Evolutionary conservation across 371 early-diverging fungal species (phyloP).

Genomic region (Neoconidiobolus thromboides): DNA sequence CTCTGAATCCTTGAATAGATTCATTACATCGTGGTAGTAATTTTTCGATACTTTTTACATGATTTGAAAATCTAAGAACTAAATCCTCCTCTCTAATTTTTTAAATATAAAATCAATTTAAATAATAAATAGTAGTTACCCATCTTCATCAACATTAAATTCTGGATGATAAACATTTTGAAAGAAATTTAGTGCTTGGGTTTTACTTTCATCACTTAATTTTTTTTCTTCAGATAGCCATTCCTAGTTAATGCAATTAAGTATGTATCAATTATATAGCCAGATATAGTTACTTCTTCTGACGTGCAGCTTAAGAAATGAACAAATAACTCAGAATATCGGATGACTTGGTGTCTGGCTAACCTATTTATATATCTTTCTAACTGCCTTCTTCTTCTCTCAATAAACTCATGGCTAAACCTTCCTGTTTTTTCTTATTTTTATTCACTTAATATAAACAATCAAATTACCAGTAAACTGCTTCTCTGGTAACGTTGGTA

Average conservation of each 20-base stretch:
- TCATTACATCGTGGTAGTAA: slow-evolving; percentile 17
- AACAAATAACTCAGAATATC: slow-evolving; percentile 20
- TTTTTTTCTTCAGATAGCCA: slow-evolving; percentile 17
- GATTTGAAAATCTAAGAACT: slow-evolving; percentile 17
- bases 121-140: slow-evolving; percentile 8
- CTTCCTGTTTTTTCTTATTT: slow-evolving; percentile 11
- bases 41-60: slow-evolving; percentile 16
- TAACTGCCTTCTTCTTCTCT: slow-evolving; percentile 17
- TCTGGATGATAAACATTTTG: slow-evolving; percentile 25
- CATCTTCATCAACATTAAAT: slow-evolving; percentile 22
- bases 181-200: slow-evolving; percentile 14
- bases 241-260: slow-evolving; percentile 6
- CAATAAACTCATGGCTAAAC: slow-evolving; percentile 22
- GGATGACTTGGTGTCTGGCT: slow-evolving; percentile 19
- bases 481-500: slow-evolving; percentile 20
- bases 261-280: neutral
- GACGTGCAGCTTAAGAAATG: slow-evolving; percentile 20
- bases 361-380: slow-evolving; percentile 20
- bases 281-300: slow-evolving; percentile 10
- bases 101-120: neutral
- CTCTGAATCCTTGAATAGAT: slow-evolving; percentile 14
- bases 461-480: slow-evolving; percentile 15
- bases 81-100: slow-evolving; percentile 16
- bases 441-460: neutral
- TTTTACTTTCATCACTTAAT: slow-evolving; percentile 17